Conservation (phyloP, 1,284 basidiomycete genomes). For the Ceratobasidium sp. region DNA sequence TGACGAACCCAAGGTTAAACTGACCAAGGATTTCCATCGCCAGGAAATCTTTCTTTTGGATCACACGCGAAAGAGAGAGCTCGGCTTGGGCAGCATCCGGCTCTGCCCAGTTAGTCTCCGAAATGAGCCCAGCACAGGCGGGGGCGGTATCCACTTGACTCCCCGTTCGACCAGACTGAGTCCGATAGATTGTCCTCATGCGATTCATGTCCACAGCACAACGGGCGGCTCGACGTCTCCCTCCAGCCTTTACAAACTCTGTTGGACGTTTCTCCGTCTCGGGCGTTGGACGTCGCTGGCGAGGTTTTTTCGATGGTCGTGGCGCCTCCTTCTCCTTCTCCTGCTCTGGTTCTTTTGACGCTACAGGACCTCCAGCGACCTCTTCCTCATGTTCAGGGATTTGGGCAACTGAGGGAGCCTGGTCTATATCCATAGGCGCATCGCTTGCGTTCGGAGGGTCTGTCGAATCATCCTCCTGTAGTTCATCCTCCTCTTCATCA, state of each 20-base stretch:
- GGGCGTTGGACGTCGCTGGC: constrained; percentile 19
- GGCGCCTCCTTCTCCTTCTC: constrained; percentile 6
- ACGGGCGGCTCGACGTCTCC: background rate
- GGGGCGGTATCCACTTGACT: constrained; percentile 40
- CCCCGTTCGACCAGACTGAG: background rate
- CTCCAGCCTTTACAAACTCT: constrained; percentile 18
- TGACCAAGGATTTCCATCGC: constrained; percentile 90
- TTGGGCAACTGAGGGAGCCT: background rate
- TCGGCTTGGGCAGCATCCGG: constrained; percentile 61
- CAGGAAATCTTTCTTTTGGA: constrained; percentile 87
- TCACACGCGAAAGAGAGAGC: constrained; percentile 81
- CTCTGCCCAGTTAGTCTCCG: constrained; percentile 63
- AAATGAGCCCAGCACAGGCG: constrained; percentile 53
- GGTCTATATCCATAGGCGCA: constrained; percentile 41
- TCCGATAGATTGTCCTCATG: background rate
- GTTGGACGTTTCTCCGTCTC: constrained; percentile 3
- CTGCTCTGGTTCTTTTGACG: background rate
- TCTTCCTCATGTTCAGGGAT: background rate
- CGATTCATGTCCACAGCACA: constrained; percentile 21
- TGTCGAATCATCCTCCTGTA: constrained; percentile 27
- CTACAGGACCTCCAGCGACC: background rate
- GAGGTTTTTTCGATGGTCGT: constrained; percentile 16
- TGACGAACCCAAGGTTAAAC: constrained; percentile 97
- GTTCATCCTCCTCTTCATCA: constrained; percentile 45
- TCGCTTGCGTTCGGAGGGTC: background rate